Evolutionary conservation across 2,329 filamentous ascomycete genomes (phyloP), one percentile per base, ranked within the genome.

Genomic region (Monosporascus sp.): DNA sequence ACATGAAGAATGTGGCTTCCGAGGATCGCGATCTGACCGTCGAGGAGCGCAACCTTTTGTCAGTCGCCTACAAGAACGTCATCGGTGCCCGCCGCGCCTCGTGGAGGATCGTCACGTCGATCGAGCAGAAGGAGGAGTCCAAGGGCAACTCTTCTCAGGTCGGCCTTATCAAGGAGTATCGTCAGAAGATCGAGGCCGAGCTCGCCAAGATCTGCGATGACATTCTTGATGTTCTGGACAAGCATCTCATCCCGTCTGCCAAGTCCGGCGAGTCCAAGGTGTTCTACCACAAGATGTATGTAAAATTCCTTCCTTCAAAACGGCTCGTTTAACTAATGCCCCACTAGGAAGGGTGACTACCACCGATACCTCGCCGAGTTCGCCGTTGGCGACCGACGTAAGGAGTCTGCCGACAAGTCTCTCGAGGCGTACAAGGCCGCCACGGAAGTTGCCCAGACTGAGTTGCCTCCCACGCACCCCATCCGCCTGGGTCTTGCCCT

Each of bases 251-350:
- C 69, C 89, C 91, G 67, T 94, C 89, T 67, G 93, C 93, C 66
- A 88, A 94, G 82, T 91, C 86, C 69, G 93, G 92, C 77, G 93
- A 97, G 82, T 96, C 91, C 69, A 97, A 97, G 86, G 93, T 97
- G 68, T 97, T 97, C 81, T 97, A 97, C 81, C 92, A 97, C 88
- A 97, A 97, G 88, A 97, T 97, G 91, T 95, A 75, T 65, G 84
- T 58, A 43, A 8, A 31, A 53, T 40, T 47, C 7, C 49, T 49
- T 44, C 26, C 22, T 18, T 7, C 55, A 35, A 53, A 3, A 26
- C 8, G 56, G 51, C 56, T 57, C 41, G 56, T 50, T 22, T 51
- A 52, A 62, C 49, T 60, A 55, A 61, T 52, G 8, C 62, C 72
- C 64, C n/a, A 41, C 50, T 49, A 96, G 92, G 92, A 97, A 96